Base-by-base conservation (phyloP, 139 green algal species). In the Trebouxia sp. region DNA sequence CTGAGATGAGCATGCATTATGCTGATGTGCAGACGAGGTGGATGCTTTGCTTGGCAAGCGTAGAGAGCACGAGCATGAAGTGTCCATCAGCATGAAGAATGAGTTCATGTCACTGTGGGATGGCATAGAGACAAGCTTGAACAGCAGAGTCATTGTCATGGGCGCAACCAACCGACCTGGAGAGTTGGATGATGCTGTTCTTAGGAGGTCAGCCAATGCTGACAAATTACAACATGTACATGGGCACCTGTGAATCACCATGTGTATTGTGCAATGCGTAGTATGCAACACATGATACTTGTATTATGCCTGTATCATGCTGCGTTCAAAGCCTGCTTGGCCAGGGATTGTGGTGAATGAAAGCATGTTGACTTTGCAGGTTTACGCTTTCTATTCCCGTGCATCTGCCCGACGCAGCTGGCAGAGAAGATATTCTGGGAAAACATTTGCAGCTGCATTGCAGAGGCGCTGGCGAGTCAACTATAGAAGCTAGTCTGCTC, bases 91-190 rank as follows among this genome's bases (percentile, higher is more conserved):
- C 38, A 91, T 96, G 89, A 96, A 96, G 88, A 99, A 95, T 24
- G 96, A 99, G 90, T 98, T 99, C 87, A 98, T 99, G 96, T 89
- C 94, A 82, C 86, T 97, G 41, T 99, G 96, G 95, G 95, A 98
- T 69, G 95, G 95, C 38, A 96, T 99, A 78, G 89, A 91, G 69
- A 94, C 91, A 0, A 69, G 88, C 26, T 53, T 78, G 0, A 72
- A 66, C 28, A 85, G 83, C 75, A 84, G 90, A 4, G 89, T 97
- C 74, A 66, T 96, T 47, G 91, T 97, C 39, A 91, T 98, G 85
- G 96, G 90, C 0, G 95, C 96, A 15, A 98, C 96, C 39, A 98
- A 99, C 86, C 89, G 91, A n/a, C 84, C 85, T 6, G 83, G 80
- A 53, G 82, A 88, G 24, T 86, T 96, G n/a, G 91, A 97, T 79